Evolutionary conservation across 345 rosid genomes (phyloP).

Genomic region (Abelmoschus esculentus): DNA sequence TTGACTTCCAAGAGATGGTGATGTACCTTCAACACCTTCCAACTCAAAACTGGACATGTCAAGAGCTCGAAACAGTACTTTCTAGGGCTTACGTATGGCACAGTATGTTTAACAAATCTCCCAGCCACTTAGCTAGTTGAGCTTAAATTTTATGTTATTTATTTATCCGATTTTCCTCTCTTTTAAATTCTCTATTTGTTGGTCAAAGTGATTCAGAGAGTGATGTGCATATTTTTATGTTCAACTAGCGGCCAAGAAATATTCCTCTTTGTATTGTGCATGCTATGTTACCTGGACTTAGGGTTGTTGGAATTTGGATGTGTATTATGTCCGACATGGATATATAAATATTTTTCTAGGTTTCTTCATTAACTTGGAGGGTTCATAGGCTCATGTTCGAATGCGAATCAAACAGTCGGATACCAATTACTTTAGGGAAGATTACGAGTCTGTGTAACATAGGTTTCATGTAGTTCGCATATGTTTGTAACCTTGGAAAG

Average conservation of each 20-base stretch:
- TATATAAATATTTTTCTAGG: not conserved
- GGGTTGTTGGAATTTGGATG: no score
- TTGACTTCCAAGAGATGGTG: constrained; percentile 95
- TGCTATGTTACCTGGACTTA: not conserved
- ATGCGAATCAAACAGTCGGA: not conserved
- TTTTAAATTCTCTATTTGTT: not conserved
- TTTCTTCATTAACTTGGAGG: not conserved
- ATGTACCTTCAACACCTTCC: constrained; percentile 98
- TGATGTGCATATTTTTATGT: constrained; percentile 6
- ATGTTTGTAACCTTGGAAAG: constrained; percentile 15
- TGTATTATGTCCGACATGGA: not conserved
- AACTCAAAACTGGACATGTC: constrained; percentile 74
- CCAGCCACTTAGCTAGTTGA: constrained; percentile 58
- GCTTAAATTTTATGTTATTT: not conserved
- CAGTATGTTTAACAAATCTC: constrained; percentile 80
- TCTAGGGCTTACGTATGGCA: constrained; percentile 90
- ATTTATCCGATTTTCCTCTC: not conserved
- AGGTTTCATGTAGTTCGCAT: constrained; percentile 4
- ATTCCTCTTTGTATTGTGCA: constrained; percentile 8
- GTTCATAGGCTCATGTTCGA: not conserved
- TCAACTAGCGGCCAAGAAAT: constrained; percentile 3
- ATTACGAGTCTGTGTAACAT: not conserved
- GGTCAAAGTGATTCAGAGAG: not conserved
- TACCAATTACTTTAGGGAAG: not conserved
- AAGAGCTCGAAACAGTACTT: constrained; percentile 89